Percentiles rank a stretch among this genome's conserved stretches.
Conservation (phyloP, 2,329 filamentous ascomycete genomes). For the Aspergillus clavatus region DNA sequence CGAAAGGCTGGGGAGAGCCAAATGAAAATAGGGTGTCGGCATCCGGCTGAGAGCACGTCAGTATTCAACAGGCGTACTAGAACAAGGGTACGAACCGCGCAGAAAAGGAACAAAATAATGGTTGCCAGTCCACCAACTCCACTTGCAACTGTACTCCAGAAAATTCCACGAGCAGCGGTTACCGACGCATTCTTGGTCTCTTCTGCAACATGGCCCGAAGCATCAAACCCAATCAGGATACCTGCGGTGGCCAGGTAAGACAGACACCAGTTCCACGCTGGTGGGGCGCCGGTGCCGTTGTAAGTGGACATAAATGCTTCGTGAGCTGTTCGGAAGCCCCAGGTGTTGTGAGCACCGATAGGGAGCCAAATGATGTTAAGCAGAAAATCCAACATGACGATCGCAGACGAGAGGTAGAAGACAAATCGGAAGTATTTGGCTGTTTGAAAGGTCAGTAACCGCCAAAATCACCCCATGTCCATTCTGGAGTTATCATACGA, state of each 20-base stretch:
- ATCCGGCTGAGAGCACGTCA: constrained; percentile 36
- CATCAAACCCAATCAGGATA: constrained; percentile 58
- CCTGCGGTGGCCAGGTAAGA: constrained; percentile 58
- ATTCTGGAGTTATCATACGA: constrained; percentile 33
- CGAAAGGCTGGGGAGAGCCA: constrained; percentile 55
- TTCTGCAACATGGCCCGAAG: constrained; percentile 57
- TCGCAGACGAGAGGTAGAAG: constrained; percentile 23
- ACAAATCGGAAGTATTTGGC: constrained; percentile 43
- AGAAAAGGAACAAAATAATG: constrained; percentile 58
- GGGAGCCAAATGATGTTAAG: constrained; percentile 59
- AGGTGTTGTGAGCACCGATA: constrained; percentile 51
- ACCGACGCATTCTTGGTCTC: constrained; percentile 53
- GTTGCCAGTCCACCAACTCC: constrained; percentile 52
- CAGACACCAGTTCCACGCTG: constrained; percentile 60
- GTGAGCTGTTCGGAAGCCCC: constrained; percentile 55
- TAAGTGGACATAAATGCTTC: constrained; percentile 59
- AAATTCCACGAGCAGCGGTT: constrained; percentile 55
- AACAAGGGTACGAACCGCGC: constrained; percentile 38
- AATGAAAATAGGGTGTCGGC: constrained; percentile 51
- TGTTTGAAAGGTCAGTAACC: constrained; percentile 12
- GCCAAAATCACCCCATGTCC: no score
- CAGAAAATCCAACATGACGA: constrained; percentile 55
- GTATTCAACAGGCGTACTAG: neutral
- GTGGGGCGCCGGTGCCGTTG: constrained; percentile 53
- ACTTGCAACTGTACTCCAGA: constrained; percentile 56